phyloP scores from a whole-genome alignment of 2,329 filamentous ascomycete genomes.

The Phoma sp. region DNA sequence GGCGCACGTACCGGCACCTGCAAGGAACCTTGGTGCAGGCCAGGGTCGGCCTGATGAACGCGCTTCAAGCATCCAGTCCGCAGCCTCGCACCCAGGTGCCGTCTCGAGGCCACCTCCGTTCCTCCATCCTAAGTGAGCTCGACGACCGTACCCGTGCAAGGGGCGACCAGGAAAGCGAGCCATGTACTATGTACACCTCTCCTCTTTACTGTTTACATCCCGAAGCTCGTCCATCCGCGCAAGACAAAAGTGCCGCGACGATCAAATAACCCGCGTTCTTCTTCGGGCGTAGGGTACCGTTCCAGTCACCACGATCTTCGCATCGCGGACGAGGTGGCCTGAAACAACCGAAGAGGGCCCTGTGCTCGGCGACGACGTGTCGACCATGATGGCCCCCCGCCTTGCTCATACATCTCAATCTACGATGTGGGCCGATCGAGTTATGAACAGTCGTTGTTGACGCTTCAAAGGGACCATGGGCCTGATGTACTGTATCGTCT shows the following conservation, averaged over 20 bases:
- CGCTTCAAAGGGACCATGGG: conserved; percentile 4
- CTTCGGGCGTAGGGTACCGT: conserved; percentile 26
- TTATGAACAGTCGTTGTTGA: conserved; percentile 21
- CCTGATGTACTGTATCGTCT: conserved; percentile 5
- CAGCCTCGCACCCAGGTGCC: conserved; percentile 15
- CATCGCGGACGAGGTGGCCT: conserved; percentile 21
- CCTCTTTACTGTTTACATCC: not conserved
- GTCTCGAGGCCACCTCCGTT: conserved; percentile 14
- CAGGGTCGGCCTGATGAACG: conserved; percentile 26
- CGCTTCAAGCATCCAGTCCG: conserved; percentile 19
- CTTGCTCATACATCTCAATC: conserved; percentile 25
- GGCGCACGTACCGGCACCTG: conserved; percentile 25
- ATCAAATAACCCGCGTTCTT: conserved; percentile 11
- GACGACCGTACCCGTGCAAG: conserved; percentile 6
- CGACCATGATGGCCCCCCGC: conserved; percentile 23
- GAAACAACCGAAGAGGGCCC: conserved; percentile 39
- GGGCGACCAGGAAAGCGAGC: conserved; percentile 9
- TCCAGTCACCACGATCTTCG: conserved; percentile 33
- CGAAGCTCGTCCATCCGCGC: conserved; percentile 1
- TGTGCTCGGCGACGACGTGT: conserved; percentile 22
- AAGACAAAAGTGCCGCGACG: conserved; percentile 7
- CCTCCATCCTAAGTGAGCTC: conserved; percentile 8
- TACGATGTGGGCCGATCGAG: conserved; percentile 16
- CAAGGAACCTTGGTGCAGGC: conserved; percentile 16
- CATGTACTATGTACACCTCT: conserved; percentile 1